Base-by-base conservation (phyloP, 148 eudicot species). In the Amaranthus hypochondriacus region DNA sequence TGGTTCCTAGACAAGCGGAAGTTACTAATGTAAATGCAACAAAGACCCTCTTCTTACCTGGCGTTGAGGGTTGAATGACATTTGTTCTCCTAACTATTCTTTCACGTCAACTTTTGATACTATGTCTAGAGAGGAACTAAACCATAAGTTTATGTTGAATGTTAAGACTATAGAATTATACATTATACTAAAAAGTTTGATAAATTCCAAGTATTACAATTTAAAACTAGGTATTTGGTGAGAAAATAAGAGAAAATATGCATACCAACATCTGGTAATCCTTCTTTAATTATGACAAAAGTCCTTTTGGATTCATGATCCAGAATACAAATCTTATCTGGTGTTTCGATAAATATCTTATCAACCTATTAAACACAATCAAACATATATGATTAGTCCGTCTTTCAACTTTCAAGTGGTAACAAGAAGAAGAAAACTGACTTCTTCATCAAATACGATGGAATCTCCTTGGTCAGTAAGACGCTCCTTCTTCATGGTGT, bases 391-490 rank as follows among this genome's bases (percentile, higher is more conserved):
- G 48, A 70, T 18, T 56, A 66, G 7, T 14, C 46, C 48, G 10
- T 9, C 6, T 8, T 51, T 63, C 21, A 18, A 70, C 14, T 66
- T n/a, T n/a, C n/a, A n/a, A n/a, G n/a, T n/a, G 39, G 1, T 0
- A 28, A 28, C 39, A 28, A 28, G 39, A 28, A 28, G 39, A 28
- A 28, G 0, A 28, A 28, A 28, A 28, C 39, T 28, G 0, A 89
- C 97, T 78, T 92, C 95, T 65, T 89, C 84, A 80, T 92, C 91
- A 76, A 92, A 89, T 66, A 95, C 89, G 78, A 92, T 88, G 49
- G 95, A 95, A 83, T 92, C 95, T 68, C 95, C 92, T 83, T 92
- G 97, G 66, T 92, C 95, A 74, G 97, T 92, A 79, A 84, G 85
- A 49, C 91, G 79, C 85, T 85, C 86, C 73, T 78, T 85, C 78